Conservation (phyloP, 108 stramenopile species). For the Skeletonema tropicum region DNA sequence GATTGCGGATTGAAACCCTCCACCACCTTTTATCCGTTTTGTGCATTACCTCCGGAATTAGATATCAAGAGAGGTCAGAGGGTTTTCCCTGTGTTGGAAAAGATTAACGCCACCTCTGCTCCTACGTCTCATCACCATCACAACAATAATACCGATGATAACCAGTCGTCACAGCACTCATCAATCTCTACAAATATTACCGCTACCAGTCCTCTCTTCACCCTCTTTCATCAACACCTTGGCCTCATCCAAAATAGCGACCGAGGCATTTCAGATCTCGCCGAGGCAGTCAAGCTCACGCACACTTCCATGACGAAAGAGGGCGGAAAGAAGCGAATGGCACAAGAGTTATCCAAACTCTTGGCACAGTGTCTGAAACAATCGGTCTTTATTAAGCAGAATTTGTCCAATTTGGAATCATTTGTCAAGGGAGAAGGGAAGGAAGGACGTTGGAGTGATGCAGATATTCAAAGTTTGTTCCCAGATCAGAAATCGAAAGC, state of each 20-base stretch:
- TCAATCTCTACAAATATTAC: neutral
- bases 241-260: slow-evolving; percentile 16
- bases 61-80: slow-evolving; percentile 14
- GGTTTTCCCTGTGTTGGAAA: slow-evolving; percentile 22
- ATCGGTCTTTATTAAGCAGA: slow-evolving; percentile 34
- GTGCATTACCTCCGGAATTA: slow-evolving; percentile 15
- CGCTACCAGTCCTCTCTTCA: slow-evolving; percentile 3
- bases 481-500: neutral
- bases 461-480: neutral
- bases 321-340: slow-evolving; percentile 3
- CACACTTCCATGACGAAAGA: neutral
- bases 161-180: neutral
- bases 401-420: slow-evolving; percentile 35
- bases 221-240: slow-evolving; percentile 22
- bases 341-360: slow-evolving; percentile 28
- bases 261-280: slow-evolving; percentile 3
- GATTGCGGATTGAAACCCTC: slow-evolving; percentile 22
- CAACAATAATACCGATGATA: slow-evolving; percentile 5
- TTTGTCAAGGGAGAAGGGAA: neutral
- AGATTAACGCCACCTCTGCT: slow-evolving; percentile 15
- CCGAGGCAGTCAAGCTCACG: slow-evolving; percentile 8
- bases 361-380: slow-evolving; percentile 19
- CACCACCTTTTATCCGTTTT: slow-evolving; percentile 24
- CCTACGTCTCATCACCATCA: slow-evolving; percentile 1
- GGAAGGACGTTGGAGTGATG: neutral